Evolutionary conservation across 768 basidiomycete species (phyloP), one percentile per base, ranked within the genome.

Genomic region (Coprinopsis cinerea): DNA sequence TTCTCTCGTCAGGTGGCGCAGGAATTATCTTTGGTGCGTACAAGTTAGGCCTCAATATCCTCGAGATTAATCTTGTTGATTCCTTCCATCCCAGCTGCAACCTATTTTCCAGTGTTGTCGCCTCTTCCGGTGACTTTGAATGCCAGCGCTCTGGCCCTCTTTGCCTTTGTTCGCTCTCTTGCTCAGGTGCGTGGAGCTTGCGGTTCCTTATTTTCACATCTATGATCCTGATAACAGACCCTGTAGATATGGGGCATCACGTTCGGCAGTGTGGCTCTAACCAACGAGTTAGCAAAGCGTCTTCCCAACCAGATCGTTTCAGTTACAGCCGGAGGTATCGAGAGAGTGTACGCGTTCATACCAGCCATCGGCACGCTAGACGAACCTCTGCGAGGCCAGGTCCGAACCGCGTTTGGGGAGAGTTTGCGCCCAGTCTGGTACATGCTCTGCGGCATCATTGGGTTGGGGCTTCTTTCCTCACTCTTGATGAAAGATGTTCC

Each of bases 241-340:
- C 3, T 48, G 7, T 59, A 79, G 71, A 65, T 66, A 4, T 77
- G 77, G 71, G 81, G 81, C 1, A 61, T 81, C 50, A 68, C 75
- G 0, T 72, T 83, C 48, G 74, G 74, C 1, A 65, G 64, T 7
- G 69, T 74, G 0, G 64, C 82, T 39, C 66, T 83, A 10, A 73
- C 80, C 52, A 83, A 80, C 60, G 53, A 74, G 44, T 69, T 83
- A 4, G 57, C 61, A 2, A 62, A 56, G 32, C 55, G 48, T 0
- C 71, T 83, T 0, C 78, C 83, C 0, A 25, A 51, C 0, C 64
- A 53, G 1, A 75, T 78, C 44, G 24, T 64, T 15, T 46, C 54
- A 0, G 53, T 61, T 35, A 58, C 75, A 49, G 67, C 71, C 0
- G 51, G 56, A 34, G 72, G 70, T 6, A 53, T 63, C 15, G 65